Evolutionary conservation across 2,329 filamentous ascomycete genomes (phyloP).

Genomic region (Venturia nashicola): DNA sequence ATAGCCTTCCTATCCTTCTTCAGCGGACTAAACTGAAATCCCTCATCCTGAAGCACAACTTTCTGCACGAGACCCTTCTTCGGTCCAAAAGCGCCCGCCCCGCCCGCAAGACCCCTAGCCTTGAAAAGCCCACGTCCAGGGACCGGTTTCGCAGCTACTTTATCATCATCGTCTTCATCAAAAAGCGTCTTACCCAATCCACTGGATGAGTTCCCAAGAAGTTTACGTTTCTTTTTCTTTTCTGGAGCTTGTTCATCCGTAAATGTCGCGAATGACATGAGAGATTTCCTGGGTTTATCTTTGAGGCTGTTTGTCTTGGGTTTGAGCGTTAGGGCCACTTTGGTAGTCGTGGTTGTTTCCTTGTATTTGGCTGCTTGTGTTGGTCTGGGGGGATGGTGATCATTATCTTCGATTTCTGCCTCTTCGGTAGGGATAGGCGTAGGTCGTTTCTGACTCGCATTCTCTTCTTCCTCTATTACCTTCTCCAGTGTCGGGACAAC

Average conservation of each 20-base stretch:
- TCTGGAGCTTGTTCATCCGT: constrained; percentile 25
- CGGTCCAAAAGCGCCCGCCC: background rate
- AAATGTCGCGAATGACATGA: constrained; percentile 33
- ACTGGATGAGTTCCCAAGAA: background rate
- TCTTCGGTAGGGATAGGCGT: constrained; percentile 17
- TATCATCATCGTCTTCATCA: constrained; percentile 50
- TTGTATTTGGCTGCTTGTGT: constrained; percentile 11
- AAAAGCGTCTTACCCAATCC: constrained; percentile 49
- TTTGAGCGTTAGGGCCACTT: constrained; percentile 13
- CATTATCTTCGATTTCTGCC: constrained; percentile 23
- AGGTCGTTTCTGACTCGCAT: constrained; percentile 22
- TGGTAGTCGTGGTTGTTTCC: constrained; percentile 10
- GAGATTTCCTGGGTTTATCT: constrained; percentile 28
- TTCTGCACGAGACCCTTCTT: constrained; percentile 2
- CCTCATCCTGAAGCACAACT: constrained; percentile 22
- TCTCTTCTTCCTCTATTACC: constrained; percentile 31
- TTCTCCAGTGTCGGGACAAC: constrained; percentile 27
- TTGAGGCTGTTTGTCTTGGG: constrained; percentile 22
- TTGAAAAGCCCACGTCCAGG: constrained; percentile 25
- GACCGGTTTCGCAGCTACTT: constrained; percentile 22
- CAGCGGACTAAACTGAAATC: constrained; percentile 26
- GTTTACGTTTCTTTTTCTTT: constrained; percentile 54
- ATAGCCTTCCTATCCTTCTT: constrained; percentile 25
- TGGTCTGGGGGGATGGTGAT: constrained; percentile 10
- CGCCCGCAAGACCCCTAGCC: constrained; percentile 16